phyloP scores from a whole-genome alignment of 2,329 filamentous ascomycete genomes.

The Didymella glomerata region DNA sequence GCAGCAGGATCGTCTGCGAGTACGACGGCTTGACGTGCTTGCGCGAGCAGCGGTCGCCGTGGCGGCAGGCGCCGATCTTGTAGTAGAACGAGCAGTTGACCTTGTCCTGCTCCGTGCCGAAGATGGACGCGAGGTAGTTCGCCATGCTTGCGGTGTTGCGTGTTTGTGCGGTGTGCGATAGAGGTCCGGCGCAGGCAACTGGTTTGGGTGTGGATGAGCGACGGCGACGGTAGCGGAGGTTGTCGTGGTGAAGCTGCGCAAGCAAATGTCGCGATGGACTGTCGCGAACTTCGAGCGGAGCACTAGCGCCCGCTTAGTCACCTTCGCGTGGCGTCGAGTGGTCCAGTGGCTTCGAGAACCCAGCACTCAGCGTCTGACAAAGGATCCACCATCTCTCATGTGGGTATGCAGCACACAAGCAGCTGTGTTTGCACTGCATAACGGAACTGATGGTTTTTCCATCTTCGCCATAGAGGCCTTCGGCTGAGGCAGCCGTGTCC shows the following conservation, averaged over 20 bases:
- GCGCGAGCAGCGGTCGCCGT: constrained; percentile 96
- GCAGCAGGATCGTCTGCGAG: constrained; percentile 95
- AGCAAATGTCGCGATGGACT: constrained; percentile 29
- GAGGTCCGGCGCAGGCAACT: background rate
- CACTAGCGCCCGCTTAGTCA: constrained; percentile 26
- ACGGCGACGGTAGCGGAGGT: constrained; percentile 5
- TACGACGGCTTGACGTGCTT: constrained; percentile 99
- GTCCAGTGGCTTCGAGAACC: constrained; percentile 15
- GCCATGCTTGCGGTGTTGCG: constrained; percentile 68
- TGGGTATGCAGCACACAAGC: background rate
- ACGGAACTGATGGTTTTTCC: background rate
- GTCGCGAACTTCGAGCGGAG: constrained; percentile 26
- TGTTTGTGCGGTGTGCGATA: background rate
- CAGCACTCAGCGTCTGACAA: background rate
- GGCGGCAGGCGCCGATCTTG: constrained; percentile 98
- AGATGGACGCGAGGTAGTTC: constrained; percentile 98
- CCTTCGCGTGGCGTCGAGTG: constrained; percentile 19
- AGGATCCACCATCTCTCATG: background rate
- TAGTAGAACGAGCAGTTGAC: constrained; percentile 99
- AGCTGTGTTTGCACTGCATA: background rate
- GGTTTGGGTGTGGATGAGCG: background rate
- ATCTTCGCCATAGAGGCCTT: background rate
- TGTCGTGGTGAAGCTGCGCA: constrained; percentile 19
- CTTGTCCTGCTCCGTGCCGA: constrained; percentile 98
- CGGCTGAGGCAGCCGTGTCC: constrained; percentile 10